Conservation (phyloP, 2,329 filamentous ascomycete genomes). For the Ophiostoma quercus region DNA sequence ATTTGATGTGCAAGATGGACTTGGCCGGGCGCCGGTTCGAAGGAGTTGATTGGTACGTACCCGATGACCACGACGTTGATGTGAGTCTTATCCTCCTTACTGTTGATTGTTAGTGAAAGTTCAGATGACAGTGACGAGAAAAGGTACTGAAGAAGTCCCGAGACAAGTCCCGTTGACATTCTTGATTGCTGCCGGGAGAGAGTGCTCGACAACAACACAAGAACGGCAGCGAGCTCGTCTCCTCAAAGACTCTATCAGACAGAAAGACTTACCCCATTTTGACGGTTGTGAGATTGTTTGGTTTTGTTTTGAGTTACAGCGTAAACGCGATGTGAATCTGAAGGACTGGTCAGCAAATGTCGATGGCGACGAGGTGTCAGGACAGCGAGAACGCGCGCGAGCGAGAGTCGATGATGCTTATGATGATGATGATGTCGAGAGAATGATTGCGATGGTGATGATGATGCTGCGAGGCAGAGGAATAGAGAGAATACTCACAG, state of each 20-base stretch:
- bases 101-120: constrained; percentile 38
- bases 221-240: background rate
- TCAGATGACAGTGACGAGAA: background rate
- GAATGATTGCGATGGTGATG: background rate
- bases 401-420: background rate
- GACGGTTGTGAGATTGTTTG: constrained; percentile 20
- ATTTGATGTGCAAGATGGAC: background rate
- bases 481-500: constrained; percentile 28
- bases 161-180: background rate
- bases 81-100: constrained; percentile 94
- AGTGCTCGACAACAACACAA: constrained; percentile 12
- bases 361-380: constrained; percentile 18
- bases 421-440: constrained; percentile 17
- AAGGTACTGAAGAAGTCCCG: background rate
- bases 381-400: background rate
- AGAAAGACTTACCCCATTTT: constrained; percentile 22
- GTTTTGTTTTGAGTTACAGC: constrained; percentile 14
- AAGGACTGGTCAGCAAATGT: constrained; percentile 17
- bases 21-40: background rate
- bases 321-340: constrained; percentile 22
- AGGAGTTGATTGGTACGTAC: constrained; percentile 5
- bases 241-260: background rate
- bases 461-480: constrained; percentile 1
- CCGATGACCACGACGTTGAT: constrained; percentile 62
- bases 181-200: background rate